Percentiles rank a stretch among this genome's conserved stretches.
These are phyloP conservation scores for Hericium coralloides DNA, from an alignment of 768 basidiomycete genomes.

Conservation along the genomic window DNA sequence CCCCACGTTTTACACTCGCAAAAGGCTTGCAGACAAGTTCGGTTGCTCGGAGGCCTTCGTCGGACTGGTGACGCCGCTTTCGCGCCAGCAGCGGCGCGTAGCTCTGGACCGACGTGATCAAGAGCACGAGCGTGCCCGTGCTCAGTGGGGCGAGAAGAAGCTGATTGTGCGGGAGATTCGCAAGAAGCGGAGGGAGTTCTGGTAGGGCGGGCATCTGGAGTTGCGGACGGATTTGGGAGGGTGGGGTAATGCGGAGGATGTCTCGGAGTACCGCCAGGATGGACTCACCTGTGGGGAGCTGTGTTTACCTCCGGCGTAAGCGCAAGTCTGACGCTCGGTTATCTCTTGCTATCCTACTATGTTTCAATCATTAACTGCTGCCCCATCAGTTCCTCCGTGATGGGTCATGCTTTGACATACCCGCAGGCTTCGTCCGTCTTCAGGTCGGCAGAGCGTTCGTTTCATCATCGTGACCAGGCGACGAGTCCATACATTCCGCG, in stretches of 20 bases:
- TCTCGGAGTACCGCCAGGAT: background rate
- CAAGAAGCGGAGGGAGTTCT: conserved; percentile 59
- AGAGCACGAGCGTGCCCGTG: conserved; percentile 37
- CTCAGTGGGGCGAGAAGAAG: conserved; percentile 67
- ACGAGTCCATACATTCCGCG: background rate
- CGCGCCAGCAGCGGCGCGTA: conserved; percentile 37
- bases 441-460: no score
- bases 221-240: background rate
- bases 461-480: no score
- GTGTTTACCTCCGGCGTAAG: background rate
- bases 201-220: conserved; percentile 36
- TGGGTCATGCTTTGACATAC: no score
- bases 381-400: no score
- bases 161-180: conserved; percentile 51
- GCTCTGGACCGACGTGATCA: conserved; percentile 35
- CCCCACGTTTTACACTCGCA: conserved; percentile 51
- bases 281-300: background rate
- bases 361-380: no score
- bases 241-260: background rate
- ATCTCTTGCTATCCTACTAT: background rate
- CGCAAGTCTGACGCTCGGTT: background rate
- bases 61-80: conserved; percentile 52
- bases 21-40: conserved; percentile 69
- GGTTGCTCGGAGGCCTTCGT: conserved; percentile 64
- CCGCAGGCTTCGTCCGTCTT: no score